Evolutionary conservation across 2,329 filamentous ascomycete genomes (phyloP).

Genomic region (Botryosphaeria agaves): DNA sequence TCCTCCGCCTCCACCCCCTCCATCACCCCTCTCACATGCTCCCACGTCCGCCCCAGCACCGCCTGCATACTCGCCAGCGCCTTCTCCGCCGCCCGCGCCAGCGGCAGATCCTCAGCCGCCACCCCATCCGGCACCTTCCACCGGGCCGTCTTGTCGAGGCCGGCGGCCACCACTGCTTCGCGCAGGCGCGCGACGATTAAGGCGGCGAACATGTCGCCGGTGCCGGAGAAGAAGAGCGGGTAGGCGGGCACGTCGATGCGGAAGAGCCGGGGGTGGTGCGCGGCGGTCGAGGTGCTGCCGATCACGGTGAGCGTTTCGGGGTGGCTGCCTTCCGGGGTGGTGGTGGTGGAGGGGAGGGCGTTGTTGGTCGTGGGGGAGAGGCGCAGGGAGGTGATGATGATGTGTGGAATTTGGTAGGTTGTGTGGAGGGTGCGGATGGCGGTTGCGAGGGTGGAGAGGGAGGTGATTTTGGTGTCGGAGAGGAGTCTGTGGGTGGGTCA

Average conservation of each 20-base stretch:
- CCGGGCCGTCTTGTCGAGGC: constrained; percentile 36
- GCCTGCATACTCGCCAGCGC: constrained; percentile 87
- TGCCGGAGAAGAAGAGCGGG: constrained; percentile 89
- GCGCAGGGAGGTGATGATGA: constrained; percentile 82
- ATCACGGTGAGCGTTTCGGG: constrained; percentile 45
- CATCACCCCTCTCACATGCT: constrained; percentile 49
- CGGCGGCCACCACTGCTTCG: constrained; percentile 48
- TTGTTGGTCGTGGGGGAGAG: no score
- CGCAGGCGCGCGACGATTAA: constrained; percentile 75
- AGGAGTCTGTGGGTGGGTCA: constrained; percentile 45
- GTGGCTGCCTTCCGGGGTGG: constrained; percentile 16
- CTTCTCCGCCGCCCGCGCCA: constrained; percentile 70
- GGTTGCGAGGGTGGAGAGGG: constrained; percentile 51
- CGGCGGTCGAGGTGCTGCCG: constrained; percentile 47
- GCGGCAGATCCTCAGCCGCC: constrained; percentile 50
- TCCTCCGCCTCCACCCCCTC: constrained; percentile 44
- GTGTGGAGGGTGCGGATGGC: constrained; percentile 67
- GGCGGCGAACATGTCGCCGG: constrained; percentile 96
- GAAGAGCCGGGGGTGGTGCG: constrained; percentile 62
- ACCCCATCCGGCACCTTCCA: constrained; percentile 71
- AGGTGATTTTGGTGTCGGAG: constrained; percentile 67
- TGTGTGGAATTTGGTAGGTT: constrained; percentile 61
- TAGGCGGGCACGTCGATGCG: constrained; percentile 72
- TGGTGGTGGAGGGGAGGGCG: constrained; percentile 31
- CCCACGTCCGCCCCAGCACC: constrained; percentile 51